These are phyloP conservation scores for Claviceps pazoutovae DNA, from an alignment of 2,329 filamentous ascomycete genomes.

Conservation along the genomic window DNA sequence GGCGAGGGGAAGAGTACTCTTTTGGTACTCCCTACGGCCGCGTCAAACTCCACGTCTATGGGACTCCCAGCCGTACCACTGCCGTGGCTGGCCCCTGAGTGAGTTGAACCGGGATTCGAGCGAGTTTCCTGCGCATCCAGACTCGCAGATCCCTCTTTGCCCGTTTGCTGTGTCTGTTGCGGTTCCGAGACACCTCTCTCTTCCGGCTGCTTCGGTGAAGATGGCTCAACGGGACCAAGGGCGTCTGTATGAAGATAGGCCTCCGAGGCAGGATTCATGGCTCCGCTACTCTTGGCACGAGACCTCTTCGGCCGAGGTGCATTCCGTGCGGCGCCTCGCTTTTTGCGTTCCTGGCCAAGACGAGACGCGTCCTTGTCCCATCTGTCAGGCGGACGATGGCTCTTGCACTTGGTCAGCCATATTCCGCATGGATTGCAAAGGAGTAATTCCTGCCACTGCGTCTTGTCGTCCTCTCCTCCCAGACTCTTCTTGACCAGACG, in stretches of 20 bases:
- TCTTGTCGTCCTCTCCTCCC: constrained; percentile 46
- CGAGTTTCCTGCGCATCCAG: constrained; percentile 8
- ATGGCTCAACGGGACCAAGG: constrained; percentile 30
- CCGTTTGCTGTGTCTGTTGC: neutral
- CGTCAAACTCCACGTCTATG: constrained; percentile 35
- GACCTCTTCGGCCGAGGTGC: constrained; percentile 32
- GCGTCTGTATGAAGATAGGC: constrained; percentile 41
- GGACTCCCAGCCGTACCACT: constrained; percentile 44
- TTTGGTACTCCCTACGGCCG: constrained; percentile 43
- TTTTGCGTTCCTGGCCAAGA: constrained; percentile 36
- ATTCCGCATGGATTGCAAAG: constrained; percentile 95
- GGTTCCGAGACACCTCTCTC: constrained; percentile 9
- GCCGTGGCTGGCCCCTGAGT: constrained; percentile 39
- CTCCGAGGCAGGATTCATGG: constrained; percentile 36
- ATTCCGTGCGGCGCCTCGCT: constrained; percentile 28
- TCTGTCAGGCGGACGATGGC: constrained; percentile 66
- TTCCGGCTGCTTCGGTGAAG: constrained; percentile 16
- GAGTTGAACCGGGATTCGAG: constrained; percentile 29
- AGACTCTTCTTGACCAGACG: constrained; percentile 68
- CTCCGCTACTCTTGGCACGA: constrained; percentile 33
- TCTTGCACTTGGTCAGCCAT: constrained; percentile 81
- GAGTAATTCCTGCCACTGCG: constrained; percentile 54
- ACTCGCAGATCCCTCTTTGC: neutral
- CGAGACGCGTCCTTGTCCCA: constrained; percentile 58
- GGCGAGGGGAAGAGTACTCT: constrained; percentile 68